Conservation (phyloP, 2,329 filamentous ascomycete genomes). For the Botrytis fabae region DNA sequence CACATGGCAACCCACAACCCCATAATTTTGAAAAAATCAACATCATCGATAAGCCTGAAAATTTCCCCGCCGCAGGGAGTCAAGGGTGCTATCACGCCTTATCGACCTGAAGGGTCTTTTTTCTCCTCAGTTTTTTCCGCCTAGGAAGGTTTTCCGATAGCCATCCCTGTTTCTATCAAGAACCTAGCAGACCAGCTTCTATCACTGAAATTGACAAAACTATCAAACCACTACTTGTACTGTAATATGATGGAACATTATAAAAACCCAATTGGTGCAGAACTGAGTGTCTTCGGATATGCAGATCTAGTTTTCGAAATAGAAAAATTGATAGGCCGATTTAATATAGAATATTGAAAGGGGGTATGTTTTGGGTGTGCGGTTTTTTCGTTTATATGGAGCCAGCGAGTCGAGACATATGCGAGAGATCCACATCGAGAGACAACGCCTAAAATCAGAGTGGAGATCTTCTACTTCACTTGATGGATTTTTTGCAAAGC, state of each 20-base stretch:
- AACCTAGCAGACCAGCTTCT: not conserved
- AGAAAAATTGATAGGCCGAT: no score
- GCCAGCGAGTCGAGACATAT: not conserved
- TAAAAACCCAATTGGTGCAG: no score
- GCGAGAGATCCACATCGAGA: not conserved
- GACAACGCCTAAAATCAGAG: not conserved
- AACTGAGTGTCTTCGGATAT: no score
- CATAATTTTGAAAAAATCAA: constrained; percentile 7
- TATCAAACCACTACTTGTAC: no score
- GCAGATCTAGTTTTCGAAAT: no score
- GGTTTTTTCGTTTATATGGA: no score
- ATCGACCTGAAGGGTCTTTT: constrained; percentile 7
- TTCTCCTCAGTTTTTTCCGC: not conserved
- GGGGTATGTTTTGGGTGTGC: no score
- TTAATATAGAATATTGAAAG: no score
- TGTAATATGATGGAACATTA: no score
- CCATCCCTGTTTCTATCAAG: constrained; percentile 3
- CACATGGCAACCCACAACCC: not conserved
- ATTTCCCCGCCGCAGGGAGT: not conserved
- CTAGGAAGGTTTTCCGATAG: not conserved
- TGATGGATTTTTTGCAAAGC: not conserved
- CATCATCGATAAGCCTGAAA: constrained; percentile 15
- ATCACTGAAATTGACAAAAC: no score
- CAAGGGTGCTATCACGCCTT: not conserved
- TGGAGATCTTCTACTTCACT: not conserved